A percentile compares a stretch with the other conserved stretches of the same genome.
Conservation (phyloP, 129 eudicot genomes). For the Tanacetum coccineum region DNA sequence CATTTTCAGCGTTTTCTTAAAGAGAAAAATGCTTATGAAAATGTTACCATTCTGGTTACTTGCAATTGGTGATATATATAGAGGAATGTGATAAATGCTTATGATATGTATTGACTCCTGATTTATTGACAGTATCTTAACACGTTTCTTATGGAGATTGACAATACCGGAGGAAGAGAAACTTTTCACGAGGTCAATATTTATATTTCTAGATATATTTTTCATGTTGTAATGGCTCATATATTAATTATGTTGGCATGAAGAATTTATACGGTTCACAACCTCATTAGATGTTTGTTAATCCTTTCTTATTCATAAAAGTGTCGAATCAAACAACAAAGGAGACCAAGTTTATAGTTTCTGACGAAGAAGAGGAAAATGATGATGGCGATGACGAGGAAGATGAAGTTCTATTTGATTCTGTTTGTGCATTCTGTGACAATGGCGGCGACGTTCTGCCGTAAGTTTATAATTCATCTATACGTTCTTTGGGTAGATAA, state of each 20-base stretch:
- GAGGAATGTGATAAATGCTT: background rate
- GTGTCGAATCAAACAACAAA: conserved; percentile 35
- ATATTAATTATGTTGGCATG: conserved; percentile 12
- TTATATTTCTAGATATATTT: background rate
- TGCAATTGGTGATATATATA: background rate
- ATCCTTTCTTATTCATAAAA: conserved; percentile 26
- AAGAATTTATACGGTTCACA: background rate
- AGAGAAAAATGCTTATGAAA: no score
- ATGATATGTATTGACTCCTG: conserved; percentile 14
- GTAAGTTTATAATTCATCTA: conserved; percentile 37
- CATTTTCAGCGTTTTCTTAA: no score
- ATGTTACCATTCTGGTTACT: no score
- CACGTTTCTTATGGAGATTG: conserved; percentile 33
- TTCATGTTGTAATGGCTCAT: background rate
- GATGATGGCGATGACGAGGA: conserved; percentile 28
- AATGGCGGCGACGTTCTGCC: conserved; percentile 67
- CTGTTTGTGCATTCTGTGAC: conserved; percentile 74
- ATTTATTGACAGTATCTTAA: conserved; percentile 40
- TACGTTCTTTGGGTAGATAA: background rate
- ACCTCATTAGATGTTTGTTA: background rate
- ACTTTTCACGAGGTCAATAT: conserved; percentile 41
- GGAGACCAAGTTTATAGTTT: conserved; percentile 29
- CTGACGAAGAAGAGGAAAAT: conserved; percentile 12
- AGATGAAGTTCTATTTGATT: conserved; percentile 38
- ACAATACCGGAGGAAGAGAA: conserved; percentile 33